Base-by-base conservation (phyloP, 2,329 filamentous ascomycete species). In the Nemania sp. region DNA sequence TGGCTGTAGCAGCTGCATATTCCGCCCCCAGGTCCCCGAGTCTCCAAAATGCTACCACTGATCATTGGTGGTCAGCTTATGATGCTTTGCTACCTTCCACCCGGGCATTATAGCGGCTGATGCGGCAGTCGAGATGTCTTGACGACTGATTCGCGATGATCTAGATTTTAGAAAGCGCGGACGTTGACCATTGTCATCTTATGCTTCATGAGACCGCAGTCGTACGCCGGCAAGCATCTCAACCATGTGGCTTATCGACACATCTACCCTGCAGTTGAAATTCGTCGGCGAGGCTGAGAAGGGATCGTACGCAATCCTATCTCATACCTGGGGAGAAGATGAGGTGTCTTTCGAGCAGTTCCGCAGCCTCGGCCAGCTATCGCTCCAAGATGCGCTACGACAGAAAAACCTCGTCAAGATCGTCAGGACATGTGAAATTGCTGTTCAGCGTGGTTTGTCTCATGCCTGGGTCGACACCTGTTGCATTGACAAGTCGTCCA, bases 381-480 rank as follows among this genome's bases (percentile, higher is more conserved):
- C 2, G 5, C 6, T 43, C 12, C 23, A 43, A 5, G 3, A 30
- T 12, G 26, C 15, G 11, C 15, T 5, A 14, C n/a, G 34, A 9
- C 15, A 26, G 15, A 24, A 15, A 19, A 28, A 14, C 2, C 30
- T 50, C 19, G 23, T 2, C 33, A 54, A 49, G 5, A 46, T 48
- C 6, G 22, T 5, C 11, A 41, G 39, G 30, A 53, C 50, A 11
- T 47, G 43, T 11, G 9, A 39, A 8, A 22, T 49, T 24, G 45
- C 52, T 17, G 26, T 30, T 19, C 15, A 46, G 40, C 7, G 23
- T 23, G 46, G 46, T 15, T 26, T 49, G 11, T 36, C 44, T 5
- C 50, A 54, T 43, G 46, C 40, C 8, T 54, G 52, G 52, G 36
- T 54, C 4, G 52, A 54, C 47, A 54, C 52, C 12, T 54, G 52